Conservation (phyloP, 1,284 basidiomycete genomes). For the Sphagnurus paluster region DNA sequence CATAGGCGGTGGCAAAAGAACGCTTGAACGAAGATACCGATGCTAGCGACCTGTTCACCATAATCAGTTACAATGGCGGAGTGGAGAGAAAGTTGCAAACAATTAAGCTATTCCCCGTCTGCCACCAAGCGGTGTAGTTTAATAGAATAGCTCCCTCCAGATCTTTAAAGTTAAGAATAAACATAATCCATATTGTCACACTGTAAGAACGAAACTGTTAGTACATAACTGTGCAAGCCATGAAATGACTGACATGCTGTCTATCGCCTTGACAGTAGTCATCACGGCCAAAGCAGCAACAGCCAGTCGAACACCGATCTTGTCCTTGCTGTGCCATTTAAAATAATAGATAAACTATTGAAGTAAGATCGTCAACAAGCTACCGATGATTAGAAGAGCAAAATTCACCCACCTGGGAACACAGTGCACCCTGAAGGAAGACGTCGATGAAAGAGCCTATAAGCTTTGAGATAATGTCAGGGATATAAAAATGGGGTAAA, state of each 20-base stretch:
- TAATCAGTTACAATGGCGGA: neutral
- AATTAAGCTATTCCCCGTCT: slow-evolving; percentile 28
- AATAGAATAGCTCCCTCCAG: slow-evolving; percentile 29
- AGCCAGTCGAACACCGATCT: slow-evolving; percentile 19
- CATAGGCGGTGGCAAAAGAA: slow-evolving; percentile 31
- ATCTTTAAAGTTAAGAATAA: slow-evolving; percentile 29
- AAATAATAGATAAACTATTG: slow-evolving; percentile 31
- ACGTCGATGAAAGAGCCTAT: slow-evolving; percentile 31
- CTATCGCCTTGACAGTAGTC: slow-evolving; percentile 31
- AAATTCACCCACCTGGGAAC: slow-evolving; percentile 26
- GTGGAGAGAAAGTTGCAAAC: slow-evolving; percentile 15
- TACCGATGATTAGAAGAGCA: neutral
- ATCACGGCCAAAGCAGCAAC: slow-evolving; percentile 27
- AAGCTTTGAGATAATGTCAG: slow-evolving; percentile 19
- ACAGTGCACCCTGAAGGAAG: slow-evolving; percentile 33
- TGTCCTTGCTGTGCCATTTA: slow-evolving; percentile 27
- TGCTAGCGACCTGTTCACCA: slow-evolving; percentile 27
- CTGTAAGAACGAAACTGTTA: slow-evolving; percentile 20
- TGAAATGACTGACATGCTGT: slow-evolving; percentile 27
- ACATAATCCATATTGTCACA: slow-evolving; percentile 30
- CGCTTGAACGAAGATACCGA: slow-evolving; percentile 32
- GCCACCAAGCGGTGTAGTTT: slow-evolving; percentile 34
- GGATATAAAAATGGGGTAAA: neutral
- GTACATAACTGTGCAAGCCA: neutral
- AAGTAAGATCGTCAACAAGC: neutral